Conservation (phyloP, 2,329 filamentous ascomycete genomes). For the Coleophoma cylindrospora region DNA sequence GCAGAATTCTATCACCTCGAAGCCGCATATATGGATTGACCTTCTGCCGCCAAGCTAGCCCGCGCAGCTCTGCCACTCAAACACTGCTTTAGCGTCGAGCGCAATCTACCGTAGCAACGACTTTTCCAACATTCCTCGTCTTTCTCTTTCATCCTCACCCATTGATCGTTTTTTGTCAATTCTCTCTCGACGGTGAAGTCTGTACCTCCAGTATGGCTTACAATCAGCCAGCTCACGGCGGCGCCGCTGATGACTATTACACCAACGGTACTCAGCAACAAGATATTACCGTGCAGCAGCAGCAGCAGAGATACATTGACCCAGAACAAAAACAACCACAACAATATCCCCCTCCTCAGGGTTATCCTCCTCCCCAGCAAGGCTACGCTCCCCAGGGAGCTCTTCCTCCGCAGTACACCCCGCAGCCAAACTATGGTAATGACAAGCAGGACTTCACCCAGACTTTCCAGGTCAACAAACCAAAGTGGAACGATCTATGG, state of each 20-base stretch:
- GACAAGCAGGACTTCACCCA: constrained; percentile 57
- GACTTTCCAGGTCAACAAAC: constrained; percentile 73
- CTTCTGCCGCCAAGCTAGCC: no score
- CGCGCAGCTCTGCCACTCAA: no score
- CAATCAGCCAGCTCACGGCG: constrained; percentile 16
- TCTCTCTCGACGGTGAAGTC: no score
- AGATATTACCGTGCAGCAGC: constrained; percentile 8
- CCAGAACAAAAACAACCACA: constrained; percentile 6
- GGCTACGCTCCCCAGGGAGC: background rate
- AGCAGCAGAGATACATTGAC: constrained; percentile 9
- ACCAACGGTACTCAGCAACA: constrained; percentile 8
- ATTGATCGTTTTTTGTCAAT: no score
- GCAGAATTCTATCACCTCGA: no score
- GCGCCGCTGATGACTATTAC: constrained; percentile 19
- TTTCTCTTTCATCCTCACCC: background rate
- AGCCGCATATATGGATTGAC: no score
- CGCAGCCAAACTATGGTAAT: background rate
- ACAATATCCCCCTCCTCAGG: constrained; percentile 2
- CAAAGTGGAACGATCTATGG: constrained; percentile 92
- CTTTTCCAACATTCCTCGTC: background rate
- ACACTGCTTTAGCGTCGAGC: no score
- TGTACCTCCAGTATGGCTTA: constrained; percentile 12
- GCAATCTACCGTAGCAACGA: background rate
- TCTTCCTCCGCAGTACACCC: constrained; percentile 15
- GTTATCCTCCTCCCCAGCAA: background rate